Evolutionary conservation across 2,329 filamentous ascomycete genomes (phyloP), one percentile per base, ranked within the genome.

Genomic region (Chrysoporthe puriensis): DNA sequence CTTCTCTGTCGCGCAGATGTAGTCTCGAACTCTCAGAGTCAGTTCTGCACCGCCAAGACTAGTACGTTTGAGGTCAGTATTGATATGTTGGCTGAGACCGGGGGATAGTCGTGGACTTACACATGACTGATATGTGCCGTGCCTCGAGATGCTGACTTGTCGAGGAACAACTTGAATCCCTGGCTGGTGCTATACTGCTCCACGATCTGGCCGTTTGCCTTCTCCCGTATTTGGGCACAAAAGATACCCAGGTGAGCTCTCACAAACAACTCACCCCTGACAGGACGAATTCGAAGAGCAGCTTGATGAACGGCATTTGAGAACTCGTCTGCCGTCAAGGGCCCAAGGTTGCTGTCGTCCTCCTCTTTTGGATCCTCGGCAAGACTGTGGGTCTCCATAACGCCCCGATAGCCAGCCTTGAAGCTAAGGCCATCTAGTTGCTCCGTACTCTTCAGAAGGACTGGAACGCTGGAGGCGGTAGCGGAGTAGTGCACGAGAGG

Each of bases 171-270:
- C 21, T 40, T 14, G 43, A 69, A 48, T 2, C 44, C 63, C 14
- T 62, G 26, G 18, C 62, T 64, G 4, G 44, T 54, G 21, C 58
- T 14, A 21, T 63, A 69, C 26, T 26, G 57, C 13, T 60, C 60
- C 11, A 58, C 43, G 13, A 50, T 32, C 60, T 60, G 11, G 42
- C 16, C 43, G 44, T 61, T 11, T 44, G 48, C 46, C 43, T 68
- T 26, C 44, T 61, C 42, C 18, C 43, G 26, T 48, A 18, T 8
- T 4, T 46, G 50, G 32, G 62, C 4, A 18, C 58, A 21, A 42
- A 67, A 62, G 11, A 56, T 8, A 2, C 68, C 68, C 59, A 70
- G 52, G 48, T 68, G 66, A n/a, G 54, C 54, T n/a, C 66, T 48
- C 34, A 70, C 63, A 13, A 64, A 42, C 50, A 69, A 13, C 14